Base-by-base conservation (phyloP, 257 asterid genomes). In the Scutellaria baicalensis region DNA sequence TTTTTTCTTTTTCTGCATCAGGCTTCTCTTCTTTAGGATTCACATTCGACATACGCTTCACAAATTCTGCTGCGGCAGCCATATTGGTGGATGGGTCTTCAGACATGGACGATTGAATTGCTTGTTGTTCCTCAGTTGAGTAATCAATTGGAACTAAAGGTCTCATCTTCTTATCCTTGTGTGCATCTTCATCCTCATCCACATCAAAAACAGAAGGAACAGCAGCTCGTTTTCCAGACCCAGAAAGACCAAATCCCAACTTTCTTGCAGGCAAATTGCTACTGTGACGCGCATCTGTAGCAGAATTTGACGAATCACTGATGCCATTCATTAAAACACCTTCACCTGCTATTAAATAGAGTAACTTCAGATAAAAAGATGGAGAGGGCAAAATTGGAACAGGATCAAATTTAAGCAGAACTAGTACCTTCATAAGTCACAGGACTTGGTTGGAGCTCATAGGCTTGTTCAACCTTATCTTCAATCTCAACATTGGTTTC, bases 101-200 rank as follows among this genome's bases (percentile, higher is more conserved):
- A 56, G 94, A 60, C 39, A 69, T 59, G 39, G 87, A 66, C 66
- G 91, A 70, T 59, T 83, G 85, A 59, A 83, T 76, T 51, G 80
- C 82, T 76, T 77, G 82, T 50, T 84, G 95, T 71, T 91, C 99
- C 66, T 94, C 99, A 33, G 87, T 82, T 75, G 99, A 78, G 80
- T 94, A 94, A 79, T 94, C 99, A 84, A 94, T 92, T 16, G 98
- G 99, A 73, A 94, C 97, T 70, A 94, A 84, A 71, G 98, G 97
- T 74, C 96, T 86, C 99, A 94, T 94, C 86, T 85, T 94, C 90
- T 94, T 94, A 35, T 89, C 97, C 87, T 91, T 94, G 75, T 74
- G 96, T 51, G 87, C 81, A 31, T 94, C 99, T 79, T 91, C 99
- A 49, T 94, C 99, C 83, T 91, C 99, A 45, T 93, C 99, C 70